Percentiles rank a stretch among this genome's conserved stretches.
These are phyloP conservation scores for Xylaria flabelliformis DNA, from an alignment of 495 filamentous ascomycete species.

Conservation along the genomic window DNA sequence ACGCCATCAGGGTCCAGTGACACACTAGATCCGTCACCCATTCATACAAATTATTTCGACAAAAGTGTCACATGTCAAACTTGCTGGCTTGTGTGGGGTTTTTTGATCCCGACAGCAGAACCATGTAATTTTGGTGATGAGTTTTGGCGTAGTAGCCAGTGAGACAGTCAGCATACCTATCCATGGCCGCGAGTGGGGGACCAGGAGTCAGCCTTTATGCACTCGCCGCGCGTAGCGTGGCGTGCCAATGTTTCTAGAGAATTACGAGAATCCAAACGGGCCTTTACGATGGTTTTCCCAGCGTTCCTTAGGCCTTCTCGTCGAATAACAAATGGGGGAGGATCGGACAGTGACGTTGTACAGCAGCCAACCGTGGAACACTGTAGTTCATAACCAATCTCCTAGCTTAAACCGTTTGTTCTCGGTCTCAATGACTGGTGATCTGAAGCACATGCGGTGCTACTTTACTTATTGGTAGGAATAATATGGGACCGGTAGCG, in stretches of 20 bases:
- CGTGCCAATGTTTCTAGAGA: not conserved
- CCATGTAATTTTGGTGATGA: not conserved
- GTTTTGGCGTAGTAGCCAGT: not conserved
- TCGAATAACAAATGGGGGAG: constrained; percentile 6
- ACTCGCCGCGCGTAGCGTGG: constrained; percentile 10
- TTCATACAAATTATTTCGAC: not conserved
- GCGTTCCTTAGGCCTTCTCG: not conserved
- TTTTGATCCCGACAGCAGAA: not conserved
- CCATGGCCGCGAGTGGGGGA: not conserved
- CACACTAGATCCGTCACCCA: not conserved
- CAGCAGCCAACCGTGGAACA: not conserved
- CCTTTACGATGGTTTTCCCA: not conserved
- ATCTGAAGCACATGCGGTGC: constrained; percentile 8
- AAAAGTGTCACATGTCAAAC: not conserved
- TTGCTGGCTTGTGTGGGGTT: not conserved
- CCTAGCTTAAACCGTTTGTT: not conserved
- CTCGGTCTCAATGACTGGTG: not conserved
- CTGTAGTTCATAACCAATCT: constrained; percentile 12
- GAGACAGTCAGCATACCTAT: not conserved
- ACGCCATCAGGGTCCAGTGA: not conserved
- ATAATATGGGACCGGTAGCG: not conserved
- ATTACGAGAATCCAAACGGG: not conserved
- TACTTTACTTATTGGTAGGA: not conserved
- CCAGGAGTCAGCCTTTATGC: not conserved
- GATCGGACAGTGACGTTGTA: constrained; percentile 6